Evolutionary conservation across 2,329 filamentous ascomycete genomes (phyloP).

Genomic region (Cytospora paraplurivora): DNA sequence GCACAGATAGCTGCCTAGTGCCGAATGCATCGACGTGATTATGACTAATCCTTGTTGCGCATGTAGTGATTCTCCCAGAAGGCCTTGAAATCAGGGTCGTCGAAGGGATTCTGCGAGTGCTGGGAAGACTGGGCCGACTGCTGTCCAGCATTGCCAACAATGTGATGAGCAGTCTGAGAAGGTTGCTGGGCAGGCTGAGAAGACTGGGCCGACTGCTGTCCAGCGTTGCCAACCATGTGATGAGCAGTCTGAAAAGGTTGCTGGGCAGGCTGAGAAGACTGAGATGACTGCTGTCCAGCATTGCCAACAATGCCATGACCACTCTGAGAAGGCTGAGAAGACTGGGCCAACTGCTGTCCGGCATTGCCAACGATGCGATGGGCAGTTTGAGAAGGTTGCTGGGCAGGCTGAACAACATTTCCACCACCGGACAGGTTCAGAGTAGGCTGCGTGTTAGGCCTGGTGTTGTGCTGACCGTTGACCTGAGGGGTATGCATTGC

Average conservation of each 20-base stretch:
- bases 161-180: neutral
- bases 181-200: neutral
- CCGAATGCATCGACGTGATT: neutral
- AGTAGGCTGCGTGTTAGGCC: neutral
- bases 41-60: neutral
- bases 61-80: constrained; percentile 9
- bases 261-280: neutral
- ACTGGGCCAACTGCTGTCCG: neutral
- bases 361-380: neutral
- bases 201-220: neutral
- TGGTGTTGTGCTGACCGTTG: too few species aligned
- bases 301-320: too few species aligned
- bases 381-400: neutral
- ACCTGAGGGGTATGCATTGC: neutral
- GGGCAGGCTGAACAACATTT: neutral
- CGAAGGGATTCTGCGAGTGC: neutral
- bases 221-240: neutral
- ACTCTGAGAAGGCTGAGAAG: neutral
- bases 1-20: neutral
- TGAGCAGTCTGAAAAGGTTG: neutral
- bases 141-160: neutral
- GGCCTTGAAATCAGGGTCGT: neutral
- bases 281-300: too few species aligned
- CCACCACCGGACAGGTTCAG: neutral
- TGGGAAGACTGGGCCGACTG: neutral